Percentiles rank a stretch among this genome's conserved stretches.
These are phyloP conservation scores for Arthrobotrys conoides DNA, from an alignment of 2,329 filamentous ascomycete genomes.

Conservation along the genomic window DNA sequence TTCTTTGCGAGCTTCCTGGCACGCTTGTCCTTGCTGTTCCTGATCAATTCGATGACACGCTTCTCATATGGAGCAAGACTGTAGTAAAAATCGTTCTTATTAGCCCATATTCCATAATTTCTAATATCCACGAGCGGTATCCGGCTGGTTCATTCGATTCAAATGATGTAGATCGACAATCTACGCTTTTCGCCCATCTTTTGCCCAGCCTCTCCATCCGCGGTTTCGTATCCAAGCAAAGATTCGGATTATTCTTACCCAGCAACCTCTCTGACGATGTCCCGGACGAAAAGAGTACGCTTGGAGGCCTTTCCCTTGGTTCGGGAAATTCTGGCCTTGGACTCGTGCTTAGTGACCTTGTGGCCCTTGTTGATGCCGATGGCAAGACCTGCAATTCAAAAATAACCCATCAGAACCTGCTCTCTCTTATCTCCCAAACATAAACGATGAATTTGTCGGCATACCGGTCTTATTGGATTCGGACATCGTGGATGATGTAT, in stretches of 20 bases:
- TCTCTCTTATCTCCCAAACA: slow-evolving; percentile 9
- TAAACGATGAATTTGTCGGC: slow-evolving; percentile 10
- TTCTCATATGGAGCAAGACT: slow-evolving; percentile 96
- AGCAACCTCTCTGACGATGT: slow-evolving; percentile 98
- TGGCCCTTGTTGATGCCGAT: slow-evolving; percentile 68
- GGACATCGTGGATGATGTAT: slow-evolving; percentile 44
- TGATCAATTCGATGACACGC: slow-evolving; percentile 97
- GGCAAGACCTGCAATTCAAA: slow-evolving; percentile 63
- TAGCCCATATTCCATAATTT: slow-evolving; percentile 30
- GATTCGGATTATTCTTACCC: slow-evolving; percentile 74
- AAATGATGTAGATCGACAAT: background rate
- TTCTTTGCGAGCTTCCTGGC: slow-evolving; percentile 99
- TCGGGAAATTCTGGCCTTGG: slow-evolving; percentile 82
- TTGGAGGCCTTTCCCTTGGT: slow-evolving; percentile 98
- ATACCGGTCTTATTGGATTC: slow-evolving; percentile 52
- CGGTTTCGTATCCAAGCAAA: background rate
- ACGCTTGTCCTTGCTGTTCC: slow-evolving; percentile 99
- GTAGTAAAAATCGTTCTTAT: slow-evolving; percentile 28
- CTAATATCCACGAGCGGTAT: background rate
- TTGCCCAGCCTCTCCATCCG: background rate
- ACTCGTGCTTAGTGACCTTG: slow-evolving; percentile 85
- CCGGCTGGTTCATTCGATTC: background rate
- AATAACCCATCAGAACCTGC: slow-evolving; percentile 46
- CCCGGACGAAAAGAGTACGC: slow-evolving; percentile 95
- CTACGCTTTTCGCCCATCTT: background rate